Base-by-base conservation (phyloP, 805 yeast genomes). In the Cyberlindnera misumaiensis region DNA sequence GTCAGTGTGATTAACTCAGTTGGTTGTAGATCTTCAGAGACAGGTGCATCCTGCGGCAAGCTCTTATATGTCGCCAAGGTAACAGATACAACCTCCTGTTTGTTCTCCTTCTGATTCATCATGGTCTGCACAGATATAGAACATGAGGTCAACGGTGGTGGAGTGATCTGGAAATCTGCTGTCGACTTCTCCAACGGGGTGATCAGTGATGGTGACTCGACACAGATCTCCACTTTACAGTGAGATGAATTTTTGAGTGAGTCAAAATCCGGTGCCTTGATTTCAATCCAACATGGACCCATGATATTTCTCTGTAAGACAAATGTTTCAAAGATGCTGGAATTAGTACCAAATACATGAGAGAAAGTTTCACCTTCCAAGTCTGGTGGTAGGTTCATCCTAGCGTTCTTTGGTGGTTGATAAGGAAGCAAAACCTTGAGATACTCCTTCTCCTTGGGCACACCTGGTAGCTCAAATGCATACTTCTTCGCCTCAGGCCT, bases 201-300 rank as follows among this genome's bases (percentile, higher is more conserved):
- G 15, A 84, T 63, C 17, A 55, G 57, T 18, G 42, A 49, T 9
- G 93, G 76, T 10, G 67, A 58, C 3, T 59, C 52, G 1, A 84
- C 73, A 1, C 79, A 62, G 2, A 83, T 75, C 52, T 87, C 95
- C n/a, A 84, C 70, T 40, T 75, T 74, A 61, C 95, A 85, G 63
- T 89, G 90, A 0, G 95, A 80, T 3, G 83, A 70, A 52, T 79
- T 81, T 37, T 69, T 72, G 30, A 80, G 59, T 0, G 75, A 58
- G 17, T 59, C 56, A 49, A 83, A 82, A 44, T 80, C 78, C 35
- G 80, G 82, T 36, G 74, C 70, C 31, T 70, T 66, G 37, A 93
- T 68, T 35, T 83, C 83, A 37, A 93, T 65, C 98, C 98, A 93
- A 58, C 97, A 88, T 3, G 98, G 98, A 9, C 98, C 98, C 96